These are phyloP conservation scores for Curvularia spicifera DNA, from an alignment of 2,329 filamentous ascomycete genomes.

Conservation along the genomic window DNA sequence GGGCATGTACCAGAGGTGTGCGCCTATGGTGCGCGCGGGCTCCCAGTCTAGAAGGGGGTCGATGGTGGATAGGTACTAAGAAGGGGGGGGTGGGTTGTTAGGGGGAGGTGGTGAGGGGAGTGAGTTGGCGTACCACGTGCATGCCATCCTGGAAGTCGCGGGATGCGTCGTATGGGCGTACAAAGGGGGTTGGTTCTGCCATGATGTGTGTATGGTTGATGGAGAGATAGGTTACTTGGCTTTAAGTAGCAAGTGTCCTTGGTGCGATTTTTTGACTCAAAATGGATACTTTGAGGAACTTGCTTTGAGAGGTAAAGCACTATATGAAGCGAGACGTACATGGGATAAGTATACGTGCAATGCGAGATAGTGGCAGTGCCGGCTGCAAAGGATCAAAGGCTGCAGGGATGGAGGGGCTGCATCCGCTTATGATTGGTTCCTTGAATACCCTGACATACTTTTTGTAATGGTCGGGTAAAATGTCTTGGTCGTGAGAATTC, in stretches of 20 bases:
- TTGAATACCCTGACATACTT: neutral
- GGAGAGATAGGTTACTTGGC: neutral
- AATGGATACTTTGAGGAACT: no score
- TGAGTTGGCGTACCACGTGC: conserved; percentile 21
- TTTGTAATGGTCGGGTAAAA: neutral
- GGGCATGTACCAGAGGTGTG: conserved; percentile 43
- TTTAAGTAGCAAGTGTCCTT: neutral
- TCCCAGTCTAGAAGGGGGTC: conserved; percentile 31
- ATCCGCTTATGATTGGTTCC: neutral
- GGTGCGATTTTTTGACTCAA: no score
- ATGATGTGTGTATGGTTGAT: neutral
- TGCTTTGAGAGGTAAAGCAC: neutral
- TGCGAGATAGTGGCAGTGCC: neutral
- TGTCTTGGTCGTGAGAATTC: no score
- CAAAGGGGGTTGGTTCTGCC: conserved; percentile 21
- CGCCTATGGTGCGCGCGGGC: conserved; percentile 39
- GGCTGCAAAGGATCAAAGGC: neutral
- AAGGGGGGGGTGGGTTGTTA: neutral
- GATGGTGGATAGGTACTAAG: conserved; percentile 37
- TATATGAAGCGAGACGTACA: neutral
- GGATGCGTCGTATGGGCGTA: conserved; percentile 26
- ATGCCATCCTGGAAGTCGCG: conserved; percentile 27
- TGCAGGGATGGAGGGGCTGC: conserved; percentile 1
- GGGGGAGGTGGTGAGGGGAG: neutral
- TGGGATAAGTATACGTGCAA: neutral